A percentile compares a stretch with the other conserved stretches of the same genome.
These are phyloP conservation scores for Nemophila menziesii DNA, from an alignment of 257 asterid species.

Conservation along the genomic window DNA sequence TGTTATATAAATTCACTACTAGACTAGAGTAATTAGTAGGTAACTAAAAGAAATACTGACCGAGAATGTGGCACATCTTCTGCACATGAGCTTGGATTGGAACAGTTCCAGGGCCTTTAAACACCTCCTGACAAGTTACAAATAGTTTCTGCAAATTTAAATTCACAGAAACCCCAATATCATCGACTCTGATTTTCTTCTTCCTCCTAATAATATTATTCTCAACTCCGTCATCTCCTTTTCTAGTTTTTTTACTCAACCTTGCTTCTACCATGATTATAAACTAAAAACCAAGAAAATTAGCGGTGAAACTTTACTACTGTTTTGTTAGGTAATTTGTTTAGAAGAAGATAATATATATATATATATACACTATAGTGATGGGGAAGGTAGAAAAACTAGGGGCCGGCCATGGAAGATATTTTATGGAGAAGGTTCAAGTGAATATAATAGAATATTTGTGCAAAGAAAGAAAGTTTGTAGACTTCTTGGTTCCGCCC, in stretches of 20 bases:
- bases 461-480: too few species aligned
- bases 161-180: constrained; percentile 9
- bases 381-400: constrained; percentile 1
- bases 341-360: too few species aligned
- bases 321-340: too few species aligned
- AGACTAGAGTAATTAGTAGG: background rate
- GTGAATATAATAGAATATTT: too few species aligned
- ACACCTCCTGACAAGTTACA: constrained; percentile 33
- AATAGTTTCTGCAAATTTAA: constrained; percentile 38
- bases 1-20: too few species aligned
- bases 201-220: constrained; percentile 16
- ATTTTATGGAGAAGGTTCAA: background rate
- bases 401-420: background rate
- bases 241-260: constrained; percentile 15
- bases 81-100: constrained; percentile 38
- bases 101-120: constrained; percentile 45
- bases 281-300: too few species aligned
- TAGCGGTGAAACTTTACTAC: background rate
- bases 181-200: constrained; percentile 24
- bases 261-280: constrained; percentile 9
- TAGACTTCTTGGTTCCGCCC: too few species aligned
- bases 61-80: constrained; percentile 36
- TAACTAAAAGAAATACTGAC: constrained; percentile 23
- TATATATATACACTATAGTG: too few species aligned
- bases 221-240: constrained; percentile 19